Base-by-base conservation (phyloP, 768 basidiomycete species). In the Phylloporus arenicola region DNA sequence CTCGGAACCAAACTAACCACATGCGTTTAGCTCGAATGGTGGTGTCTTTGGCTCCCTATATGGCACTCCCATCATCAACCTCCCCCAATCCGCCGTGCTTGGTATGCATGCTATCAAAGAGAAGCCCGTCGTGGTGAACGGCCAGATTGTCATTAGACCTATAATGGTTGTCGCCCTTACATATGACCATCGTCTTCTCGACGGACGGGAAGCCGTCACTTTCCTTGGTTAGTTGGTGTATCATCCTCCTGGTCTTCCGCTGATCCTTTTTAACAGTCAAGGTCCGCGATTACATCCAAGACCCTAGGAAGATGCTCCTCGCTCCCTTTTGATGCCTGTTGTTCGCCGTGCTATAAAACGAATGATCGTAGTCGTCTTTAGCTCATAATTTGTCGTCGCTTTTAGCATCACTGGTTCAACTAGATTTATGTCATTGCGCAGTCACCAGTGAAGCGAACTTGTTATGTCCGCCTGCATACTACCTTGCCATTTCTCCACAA, bases 21-120 rank as follows among this genome's bases (percentile, higher is more conserved):
- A 8, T 8, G n/a, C 7, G 8, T 53, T 20, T 55, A 95, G 92
- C 69, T 98, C 96, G 35, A 99, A 99, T 64, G 96, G 95, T 40
- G 95, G 95, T 60, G 95, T 99, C 66, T 99, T 99, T 63, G 95
- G 95, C 39, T 95, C 92, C 43, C 74, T 99, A 43, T 96, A 86
- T 63, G 95, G 95, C 35, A 99, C 95, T n/a, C 95, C 95, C 33
- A 99, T 99, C 64, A 95, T 98, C 73, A 98, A 97, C 76, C 75
- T 94, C 40, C 95, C 94, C 4, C 95, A 97, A 68, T 72, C 92
- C 20, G 95, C 93, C 46, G 92, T 97, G 7, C 82, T 99, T 48
- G 94, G 89, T 52, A 97, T 98, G 91, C 95, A 99, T 70, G 64
- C 90, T 19, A 93, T 96, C 75, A 93, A 92, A 67, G 93, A 95